Evolutionary conservation across 2,329 filamentous ascomycete genomes (phyloP).

Genomic region (Colletotrichum sp.): DNA sequence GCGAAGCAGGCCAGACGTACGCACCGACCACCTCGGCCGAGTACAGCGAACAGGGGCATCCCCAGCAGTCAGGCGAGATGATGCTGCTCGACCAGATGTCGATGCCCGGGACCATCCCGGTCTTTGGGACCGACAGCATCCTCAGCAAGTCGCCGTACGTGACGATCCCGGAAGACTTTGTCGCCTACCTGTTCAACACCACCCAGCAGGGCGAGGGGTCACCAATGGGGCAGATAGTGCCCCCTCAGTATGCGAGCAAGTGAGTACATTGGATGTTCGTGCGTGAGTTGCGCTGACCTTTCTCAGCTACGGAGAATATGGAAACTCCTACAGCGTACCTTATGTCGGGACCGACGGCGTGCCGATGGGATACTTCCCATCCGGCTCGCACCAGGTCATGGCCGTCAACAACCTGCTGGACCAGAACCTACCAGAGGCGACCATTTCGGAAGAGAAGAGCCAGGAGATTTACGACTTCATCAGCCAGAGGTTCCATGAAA

Average conservation of each 20-base stretch:
- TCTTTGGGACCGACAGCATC: slow-evolving; percentile 84
- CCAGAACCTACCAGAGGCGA: slow-evolving; percentile 77
- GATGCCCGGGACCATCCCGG: slow-evolving; percentile 74
- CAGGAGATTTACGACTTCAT: slow-evolving; percentile 85
- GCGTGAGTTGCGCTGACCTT: slow-evolving; percentile 26
- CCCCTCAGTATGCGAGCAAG: slow-evolving; percentile 41
- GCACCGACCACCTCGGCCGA: slow-evolving; percentile 44
- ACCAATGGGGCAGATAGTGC: slow-evolving; percentile 57
- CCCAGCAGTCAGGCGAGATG: slow-evolving; percentile 55
- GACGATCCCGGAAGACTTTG: slow-evolving; percentile 85
- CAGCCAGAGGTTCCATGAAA: slow-evolving; percentile 80
- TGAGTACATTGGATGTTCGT: not conserved
- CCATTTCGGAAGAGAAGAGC: slow-evolving; percentile 87
- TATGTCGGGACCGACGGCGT: slow-evolving; percentile 54
- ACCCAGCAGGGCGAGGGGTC: slow-evolving; percentile 59
- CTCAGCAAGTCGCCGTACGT: slow-evolving; percentile 82
- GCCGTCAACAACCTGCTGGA: slow-evolving; percentile 86
- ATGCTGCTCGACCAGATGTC: slow-evolving; percentile 68
- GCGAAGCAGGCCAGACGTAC: slow-evolving; percentile 42
- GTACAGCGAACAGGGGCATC: slow-evolving; percentile 48
- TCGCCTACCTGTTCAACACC: slow-evolving; percentile 82
- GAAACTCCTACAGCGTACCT: slow-evolving; percentile 52
- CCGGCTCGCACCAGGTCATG: slow-evolving; percentile 80
- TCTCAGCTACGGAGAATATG: slow-evolving; percentile 57
- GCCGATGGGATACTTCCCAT: slow-evolving; percentile 61